These are phyloP conservation scores for Immersiella caudata DNA, from an alignment of 495 filamentous ascomycete species.

Conservation along the genomic window DNA sequence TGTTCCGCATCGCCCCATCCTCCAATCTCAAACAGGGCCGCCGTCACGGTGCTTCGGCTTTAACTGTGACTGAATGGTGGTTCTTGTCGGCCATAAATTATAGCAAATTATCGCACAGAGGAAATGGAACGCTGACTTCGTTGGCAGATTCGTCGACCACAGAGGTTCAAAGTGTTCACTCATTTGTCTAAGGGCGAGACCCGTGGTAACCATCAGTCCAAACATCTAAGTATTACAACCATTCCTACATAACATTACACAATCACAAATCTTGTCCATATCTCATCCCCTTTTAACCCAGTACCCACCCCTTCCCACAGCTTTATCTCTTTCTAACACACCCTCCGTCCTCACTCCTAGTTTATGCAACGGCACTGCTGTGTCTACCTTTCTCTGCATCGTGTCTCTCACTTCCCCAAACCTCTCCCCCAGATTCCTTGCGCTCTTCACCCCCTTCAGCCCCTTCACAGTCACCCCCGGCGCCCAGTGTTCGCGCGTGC, in stretches of 20 bases:
- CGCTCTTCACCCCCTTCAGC: neutral
- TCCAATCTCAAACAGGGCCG: too few relatives aligned
- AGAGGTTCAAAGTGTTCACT: too few relatives aligned
- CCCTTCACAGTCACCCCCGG: constrained; percentile 1
- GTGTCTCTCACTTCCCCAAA: constrained; percentile 5
- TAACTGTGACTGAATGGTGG: too few relatives aligned
- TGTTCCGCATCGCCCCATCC: too few relatives aligned
- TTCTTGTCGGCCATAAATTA: too few relatives aligned
- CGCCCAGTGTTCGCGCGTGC: neutral
- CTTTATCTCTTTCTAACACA: constrained; percentile 9
- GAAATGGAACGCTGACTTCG: too few relatives aligned
- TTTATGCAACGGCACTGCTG: constrained; percentile 8
- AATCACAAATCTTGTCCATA: neutral
- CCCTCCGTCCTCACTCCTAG: constrained; percentile 15
- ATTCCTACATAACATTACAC: neutral
- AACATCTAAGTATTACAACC: neutral
- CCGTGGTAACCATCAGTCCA: too few relatives aligned
- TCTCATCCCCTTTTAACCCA: constrained; percentile 8
- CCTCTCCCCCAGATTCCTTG: constrained; percentile 8
- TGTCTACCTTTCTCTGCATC: constrained; percentile 9
- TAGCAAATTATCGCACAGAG: too few relatives aligned
- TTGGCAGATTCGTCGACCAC: too few relatives aligned
- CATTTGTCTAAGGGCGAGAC: too few relatives aligned
- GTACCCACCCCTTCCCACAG: constrained; percentile 2
- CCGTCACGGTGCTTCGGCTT: too few relatives aligned